Evolutionary conservation across 768 basidiomycete species (phyloP).

Genomic region (Mycena crocata): DNA sequence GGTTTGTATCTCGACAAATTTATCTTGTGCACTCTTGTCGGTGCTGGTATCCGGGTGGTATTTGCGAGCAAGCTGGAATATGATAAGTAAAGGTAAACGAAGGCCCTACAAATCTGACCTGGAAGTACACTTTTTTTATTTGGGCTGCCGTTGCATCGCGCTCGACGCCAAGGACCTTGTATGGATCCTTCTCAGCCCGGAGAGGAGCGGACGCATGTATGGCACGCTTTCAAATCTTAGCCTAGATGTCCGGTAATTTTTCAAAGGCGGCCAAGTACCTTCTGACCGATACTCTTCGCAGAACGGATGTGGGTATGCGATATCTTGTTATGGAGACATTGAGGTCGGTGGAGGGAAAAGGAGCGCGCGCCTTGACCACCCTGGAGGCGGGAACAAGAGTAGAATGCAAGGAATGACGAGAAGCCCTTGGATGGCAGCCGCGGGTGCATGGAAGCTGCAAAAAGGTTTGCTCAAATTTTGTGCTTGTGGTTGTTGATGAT

Average conservation of each 20-base stretch:
- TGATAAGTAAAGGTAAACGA: conserved; percentile 26
- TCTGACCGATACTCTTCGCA: conserved; percentile 49
- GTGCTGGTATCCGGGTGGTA: conserved; percentile 98
- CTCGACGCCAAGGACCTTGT: conserved; percentile 88
- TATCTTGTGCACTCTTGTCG: conserved; percentile 88
- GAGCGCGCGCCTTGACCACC: conserved; percentile 45
- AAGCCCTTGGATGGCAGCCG: conserved; percentile 62
- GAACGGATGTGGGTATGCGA: conserved; percentile 31
- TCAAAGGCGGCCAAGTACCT: conserved; percentile 52
- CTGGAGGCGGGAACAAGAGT: conserved; percentile 62
- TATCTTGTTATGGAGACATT: conserved; percentile 47
- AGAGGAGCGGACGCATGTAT: conserved; percentile 77
- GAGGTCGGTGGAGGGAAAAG: conserved; percentile 52
- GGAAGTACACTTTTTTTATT: conserved; percentile 98
- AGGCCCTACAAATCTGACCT: conserved; percentile 66
- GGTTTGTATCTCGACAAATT: conserved; percentile 96
- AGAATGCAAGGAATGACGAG: conserved; percentile 68
- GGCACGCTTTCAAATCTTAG: conserved; percentile 62
- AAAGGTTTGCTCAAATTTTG: conserved; percentile 16
- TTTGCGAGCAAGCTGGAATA: conserved; percentile 90
- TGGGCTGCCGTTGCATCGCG: conserved; percentile 86
- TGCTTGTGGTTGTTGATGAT: conserved; percentile 1
- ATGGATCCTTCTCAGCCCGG: conserved; percentile 83
- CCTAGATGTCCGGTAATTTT: not conserved
- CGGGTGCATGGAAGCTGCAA: conserved; percentile 58